Evolutionary conservation across 108 stramenopile species (phyloP), one percentile per base, ranked within the genome.

Genomic region (Skeletonema potamos): DNA sequence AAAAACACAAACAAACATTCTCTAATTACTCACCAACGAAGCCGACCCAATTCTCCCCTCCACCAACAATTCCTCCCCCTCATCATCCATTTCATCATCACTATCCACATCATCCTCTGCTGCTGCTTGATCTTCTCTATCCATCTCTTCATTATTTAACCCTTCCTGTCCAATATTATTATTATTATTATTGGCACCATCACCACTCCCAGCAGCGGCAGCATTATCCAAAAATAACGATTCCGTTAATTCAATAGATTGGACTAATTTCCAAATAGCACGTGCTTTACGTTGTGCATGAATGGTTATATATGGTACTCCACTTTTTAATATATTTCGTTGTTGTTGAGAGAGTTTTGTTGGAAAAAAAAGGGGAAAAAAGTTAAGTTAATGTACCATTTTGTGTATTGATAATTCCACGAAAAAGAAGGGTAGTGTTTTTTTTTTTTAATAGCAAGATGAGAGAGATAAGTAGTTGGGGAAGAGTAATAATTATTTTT

Each of bases 281-380:
- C 82, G 73, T 10, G 91, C 79, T 60, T 92, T 92, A 17, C 79
- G 70, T 33, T 89, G 66, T 15, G 89, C 88, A 59, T 76, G 84
- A 26, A 89, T 84, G 44, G 91, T 91, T 12, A 87, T 79, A 79
- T 78, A 89, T 0, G 93, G 90, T 51, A 89, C 66, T 24, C 87
- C 89, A 27, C 70, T 59, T 20, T 30, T 4, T 15, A 2, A 11
- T n/a, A n/a, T n/a, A n/a, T n/a, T n/a, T n/a, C n/a, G n/a, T n/a
- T n/a, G n/a, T n/a, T n/a, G n/a, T n/a, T n/a, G n/a, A n/a, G n/a
- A n/a, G n/a, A n/a, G n/a, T n/a, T n/a, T n/a, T n/a, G n/a, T n/a
- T n/a, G n/a, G n/a, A n/a, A n/a, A n/a, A n/a, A n/a, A n/a, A n/a
- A n/a, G n/a, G n/a, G n/a, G n/a, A n/a, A n/a, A n/a, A n/a, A n/a